These are phyloP conservation scores for Starmera stellimalicola DNA, from an alignment of 1,139 yeast genomes.

Conservation along the genomic window DNA sequence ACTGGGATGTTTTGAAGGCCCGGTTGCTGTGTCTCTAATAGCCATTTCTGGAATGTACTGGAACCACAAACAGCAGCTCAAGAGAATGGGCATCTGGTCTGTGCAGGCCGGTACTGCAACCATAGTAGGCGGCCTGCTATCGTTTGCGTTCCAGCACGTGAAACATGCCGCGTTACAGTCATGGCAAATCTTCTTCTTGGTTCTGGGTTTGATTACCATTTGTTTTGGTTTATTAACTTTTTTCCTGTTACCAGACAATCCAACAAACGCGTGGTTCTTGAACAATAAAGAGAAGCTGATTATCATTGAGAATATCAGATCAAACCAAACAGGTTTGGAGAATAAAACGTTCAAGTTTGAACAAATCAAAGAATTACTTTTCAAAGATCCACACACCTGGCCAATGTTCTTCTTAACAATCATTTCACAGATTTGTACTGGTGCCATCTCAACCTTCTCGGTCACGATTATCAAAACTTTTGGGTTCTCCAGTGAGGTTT, in stretches of 20 bases:
- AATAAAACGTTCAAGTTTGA: conserved; percentile 32
- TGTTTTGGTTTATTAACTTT: conserved; percentile 34
- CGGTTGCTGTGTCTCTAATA: conserved; percentile 51
- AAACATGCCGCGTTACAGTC: conserved; percentile 16
- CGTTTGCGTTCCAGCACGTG: conserved; percentile 29
- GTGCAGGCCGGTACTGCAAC: conserved; percentile 44
- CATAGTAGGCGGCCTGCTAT: conserved; percentile 39
- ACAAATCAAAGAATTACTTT: conserved; percentile 35
- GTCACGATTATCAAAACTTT: conserved; percentile 28
- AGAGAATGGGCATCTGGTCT: conserved; percentile 43
- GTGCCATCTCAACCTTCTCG: conserved; percentile 24
- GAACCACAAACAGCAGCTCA: conserved; percentile 40
- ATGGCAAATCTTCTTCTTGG: conserved; percentile 35
- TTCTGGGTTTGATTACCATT: conserved; percentile 33
- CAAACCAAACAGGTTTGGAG: conserved; percentile 36
- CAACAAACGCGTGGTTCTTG: conserved; percentile 30
- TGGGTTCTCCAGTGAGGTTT: conserved; percentile 27
- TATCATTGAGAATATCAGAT: conserved; percentile 32
- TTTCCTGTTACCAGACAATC: conserved; percentile 34
- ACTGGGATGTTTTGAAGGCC: conserved; percentile 47
- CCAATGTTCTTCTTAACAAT: conserved; percentile 25
- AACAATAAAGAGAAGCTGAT: conserved; percentile 30
- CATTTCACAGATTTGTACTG: conserved; percentile 28
- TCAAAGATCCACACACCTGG: conserved; percentile 38
- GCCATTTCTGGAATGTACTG: conserved; percentile 49